Conservation (phyloP, 768 basidiomycete species). For the Boletus subcaerulescens region DNA sequence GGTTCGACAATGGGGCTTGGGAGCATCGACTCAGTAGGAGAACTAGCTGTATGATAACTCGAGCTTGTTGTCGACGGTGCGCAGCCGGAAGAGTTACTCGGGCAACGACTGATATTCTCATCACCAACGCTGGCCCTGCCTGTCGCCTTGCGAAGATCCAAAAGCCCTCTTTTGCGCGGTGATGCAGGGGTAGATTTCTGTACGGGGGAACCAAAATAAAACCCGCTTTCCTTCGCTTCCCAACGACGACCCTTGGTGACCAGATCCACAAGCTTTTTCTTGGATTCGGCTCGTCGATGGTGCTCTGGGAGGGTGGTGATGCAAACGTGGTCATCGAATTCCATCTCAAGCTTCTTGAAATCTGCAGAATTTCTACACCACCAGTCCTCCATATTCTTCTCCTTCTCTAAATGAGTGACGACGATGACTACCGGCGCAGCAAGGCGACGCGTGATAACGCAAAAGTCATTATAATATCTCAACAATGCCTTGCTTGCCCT, state of each 20-base stretch:
- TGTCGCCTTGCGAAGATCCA: neutral
- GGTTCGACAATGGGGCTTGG: conserved; percentile 9
- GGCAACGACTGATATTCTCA: neutral
- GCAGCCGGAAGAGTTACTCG: neutral
- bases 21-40: conserved; percentile 4
- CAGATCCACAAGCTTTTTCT: conserved; percentile 11
- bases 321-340: conserved; percentile 38
- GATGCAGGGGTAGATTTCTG: neutral
- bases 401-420: conserved; percentile 35
- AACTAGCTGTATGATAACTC: conserved; percentile 9
- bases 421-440: conserved; percentile 38
- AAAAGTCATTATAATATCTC: conserved; percentile 35
- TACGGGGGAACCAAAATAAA: conserved; percentile 11
- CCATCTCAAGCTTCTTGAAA: conserved; percentile 28
- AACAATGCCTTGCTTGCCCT: conserved; percentile 28
- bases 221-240: conserved; percentile 1
- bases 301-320: conserved; percentile 29
- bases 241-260: conserved; percentile 10
- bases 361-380: conserved; percentile 28
- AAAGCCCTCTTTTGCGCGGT: neutral
- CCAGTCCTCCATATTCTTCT: conserved; percentile 28
- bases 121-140: neutral
- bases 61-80: neutral
- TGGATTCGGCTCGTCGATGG: conserved; percentile 10
- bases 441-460: conserved; percentile 34